Evolutionary conservation across 2,329 filamentous ascomycete species (phyloP), one percentile per base, ranked within the genome.

Genomic region (Chaetomium sp.): DNA sequence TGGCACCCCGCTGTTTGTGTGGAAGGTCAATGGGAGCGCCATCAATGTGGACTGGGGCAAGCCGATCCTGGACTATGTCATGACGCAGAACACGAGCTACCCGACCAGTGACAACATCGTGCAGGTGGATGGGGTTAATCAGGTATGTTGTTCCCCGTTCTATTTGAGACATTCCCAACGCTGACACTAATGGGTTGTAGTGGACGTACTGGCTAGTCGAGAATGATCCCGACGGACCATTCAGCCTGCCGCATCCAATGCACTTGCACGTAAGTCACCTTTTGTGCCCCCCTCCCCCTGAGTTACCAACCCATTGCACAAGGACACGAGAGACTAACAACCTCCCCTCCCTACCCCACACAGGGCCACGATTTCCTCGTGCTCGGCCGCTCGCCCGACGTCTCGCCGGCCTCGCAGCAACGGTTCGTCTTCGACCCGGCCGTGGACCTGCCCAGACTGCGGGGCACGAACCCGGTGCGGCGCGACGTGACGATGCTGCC

Each of bases 401-500:
- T 64, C 2, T 42, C 66, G 0, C 61, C 67, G 4, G 51, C 47
- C 1, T 61, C 64, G 3, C 66, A 70, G 35, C 63, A 56, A 3
- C 63, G 69, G 29, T 69, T 65, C 56, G 19, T 67, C 21, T 77
- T 73, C 70, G 63, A 72, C 68, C 67, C 72, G 25, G 61, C 62
- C 49, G 68, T 70, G 3, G 75, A 76, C 67, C 75, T 72, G 21
- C 69, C 65, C 38, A 67, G 49, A 9, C 75, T 78, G 10, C 77
- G 74, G 42, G 75, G 71, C 8, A 63, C 71, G 59, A 84, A 83
- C 64, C 81, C 82, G 1, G 75, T 78, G 0, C 76, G 82, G 1
- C 75, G 83, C n/a, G 83, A 85, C 71, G 80, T 78, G 0, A 76
- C 78, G 4, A 77, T 80, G 66, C 71, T 84, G 2, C 79, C 80